Conservation (phyloP, 306 rosid species). For the Calophaca sinica region DNA sequence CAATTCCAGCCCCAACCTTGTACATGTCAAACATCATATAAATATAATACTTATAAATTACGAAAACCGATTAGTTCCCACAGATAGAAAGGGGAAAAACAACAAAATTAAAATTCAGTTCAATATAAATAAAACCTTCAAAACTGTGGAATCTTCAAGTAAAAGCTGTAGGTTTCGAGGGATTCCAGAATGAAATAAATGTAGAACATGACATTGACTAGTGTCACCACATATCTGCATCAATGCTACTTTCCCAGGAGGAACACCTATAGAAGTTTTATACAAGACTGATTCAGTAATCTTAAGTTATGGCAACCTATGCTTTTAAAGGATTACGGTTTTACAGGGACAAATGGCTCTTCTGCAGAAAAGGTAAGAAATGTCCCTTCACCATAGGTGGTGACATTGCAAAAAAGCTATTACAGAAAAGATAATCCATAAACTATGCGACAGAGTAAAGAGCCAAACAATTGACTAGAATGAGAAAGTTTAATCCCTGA, state of each 20-base stretch:
- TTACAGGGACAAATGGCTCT: constrained; percentile 3
- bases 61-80: constrained; percentile 16
- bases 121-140: constrained; percentile 63
- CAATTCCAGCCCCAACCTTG: constrained; percentile 88
- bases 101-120: not conserved
- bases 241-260: constrained; percentile 86
- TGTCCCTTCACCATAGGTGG: constrained; percentile 15
- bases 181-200: constrained; percentile 86
- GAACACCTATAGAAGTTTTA: constrained; percentile 64
- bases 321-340: constrained; percentile 30
- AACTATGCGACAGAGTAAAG: constrained; percentile 19
- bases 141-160: constrained; percentile 72
- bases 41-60: not conserved
- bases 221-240: constrained; percentile 79
- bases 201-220: constrained; percentile 78
- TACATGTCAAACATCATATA: constrained; percentile 36
- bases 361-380: constrained; percentile 19
- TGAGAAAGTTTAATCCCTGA: constrained; percentile 16
- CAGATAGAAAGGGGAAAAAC: constrained; percentile 8
- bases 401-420: not conserved
- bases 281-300: constrained; percentile 39
- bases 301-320: constrained; percentile 7
- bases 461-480: constrained; percentile 25
- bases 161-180: constrained; percentile 69
- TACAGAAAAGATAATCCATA: constrained; percentile 22